Base-by-base conservation (phyloP, 2,329 filamentous ascomycete species). In the Cladosporium sp. region DNA sequence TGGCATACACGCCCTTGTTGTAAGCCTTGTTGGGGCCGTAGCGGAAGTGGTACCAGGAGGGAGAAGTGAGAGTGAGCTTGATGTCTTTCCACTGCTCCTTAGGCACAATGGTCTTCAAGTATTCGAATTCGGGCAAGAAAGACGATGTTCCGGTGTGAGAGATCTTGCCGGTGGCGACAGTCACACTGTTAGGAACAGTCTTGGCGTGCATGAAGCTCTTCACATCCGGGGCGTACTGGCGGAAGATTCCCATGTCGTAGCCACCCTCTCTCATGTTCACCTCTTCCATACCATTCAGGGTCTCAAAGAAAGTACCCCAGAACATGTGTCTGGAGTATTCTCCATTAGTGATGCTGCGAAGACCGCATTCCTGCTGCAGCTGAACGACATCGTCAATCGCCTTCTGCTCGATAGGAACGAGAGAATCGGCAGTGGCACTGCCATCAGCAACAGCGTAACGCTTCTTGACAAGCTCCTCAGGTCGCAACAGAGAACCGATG, bases 401-500 rank as follows among this genome's bases (percentile, higher is more conserved):
- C 51, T 71, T 66, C 37, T 70, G 63, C 62, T 72, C 69, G 25
- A 72, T 59, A 3, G 69, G 65, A 6, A 62, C 63, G 11, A 72
- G 62, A 17, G 66, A 64, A 3, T 68, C 67, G 12, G 64, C 49
- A 15, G 60, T 62, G 20, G 64, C 65, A 9, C 61, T 65, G 42
- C 64, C 63, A 39, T 66, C 67, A 15, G 68, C 78, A 61, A 81
- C 73, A 67, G 80, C 72, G 64, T 80, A 76, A 69, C 87, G 79
- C 57, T 82, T 82, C 58, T 83, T 76, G 11, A 88, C 77, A 14
- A 90, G 80, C 54, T 81, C 75, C 45, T 84, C 73, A 1, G 87
- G 86, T 37, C 88, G 84, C 43, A 90, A 82, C 34, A 90, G 78
- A 14, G 87, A 89, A 51, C 88, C 88, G 61, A 89, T 81, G 64